Evolutionary conservation across 1,284 basidiomycete genomes (phyloP), one percentile per base, ranked within the genome.

Genomic region (Hemileia vastatrix): DNA sequence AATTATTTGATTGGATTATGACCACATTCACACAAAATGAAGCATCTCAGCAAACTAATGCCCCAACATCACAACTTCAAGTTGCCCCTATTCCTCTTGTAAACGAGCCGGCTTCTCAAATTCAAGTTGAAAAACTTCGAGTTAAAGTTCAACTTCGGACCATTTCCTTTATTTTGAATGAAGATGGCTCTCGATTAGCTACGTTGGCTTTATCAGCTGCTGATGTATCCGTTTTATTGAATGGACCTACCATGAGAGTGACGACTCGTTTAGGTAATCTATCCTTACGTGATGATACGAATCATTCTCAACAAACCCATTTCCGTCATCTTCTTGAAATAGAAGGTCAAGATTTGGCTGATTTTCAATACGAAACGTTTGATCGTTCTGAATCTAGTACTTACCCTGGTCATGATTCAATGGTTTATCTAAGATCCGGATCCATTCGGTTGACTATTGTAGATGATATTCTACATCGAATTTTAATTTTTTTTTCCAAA

Each of bases 1-100:
- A 86, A 1, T 78, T 98, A 8, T 98, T 97, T 77, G 92, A 98
- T 77, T 97, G 96, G 79, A 86, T 99, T 77, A 95, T 99, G 87
- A 88, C 89, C 4, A 95, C 93, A 0, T 96, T 96, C 76, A 87
- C 90, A 13, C 83, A 87, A 3, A 75, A 80, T 54, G 72, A 77
- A 32, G 61, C 70, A 4, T 48, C 62, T 1, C 55, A 65, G 4
- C 64, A 64, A 1, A 31, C 44, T 23, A 24, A 53, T 43, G 32
- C 4, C n/a, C 63, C 19, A 52, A 49, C 13, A 50, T 53, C 13
- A 48, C 47, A 15, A 19, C 45, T 50, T n/a, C 49, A 50, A 27
- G 21, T 27, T n/a, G 21, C 49, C 19, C n/a, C 6, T 5, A 15
- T 23, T 4, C 24, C 18, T 50, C 21, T 19, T 15, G 4, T 23